Conservation (phyloP, 2,329 filamentous ascomycete genomes). For the Hymenoscyphus linearis region DNA sequence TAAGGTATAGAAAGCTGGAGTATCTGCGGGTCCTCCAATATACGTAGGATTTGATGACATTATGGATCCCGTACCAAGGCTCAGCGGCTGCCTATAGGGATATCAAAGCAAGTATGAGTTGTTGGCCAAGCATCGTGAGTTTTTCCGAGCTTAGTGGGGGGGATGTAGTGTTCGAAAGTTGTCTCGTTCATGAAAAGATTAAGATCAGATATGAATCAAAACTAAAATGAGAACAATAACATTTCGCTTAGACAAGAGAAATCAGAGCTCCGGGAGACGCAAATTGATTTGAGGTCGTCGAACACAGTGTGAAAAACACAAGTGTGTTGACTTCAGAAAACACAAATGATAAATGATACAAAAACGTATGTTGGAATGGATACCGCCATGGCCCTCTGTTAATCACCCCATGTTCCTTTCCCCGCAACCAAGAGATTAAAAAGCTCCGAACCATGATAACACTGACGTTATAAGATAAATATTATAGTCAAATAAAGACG, state of each 20-base stretch:
- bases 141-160: background rate
- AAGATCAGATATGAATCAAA: background rate
- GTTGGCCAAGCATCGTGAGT: background rate
- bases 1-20: background rate
- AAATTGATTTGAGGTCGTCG: background rate
- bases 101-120: background rate
- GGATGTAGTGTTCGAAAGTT: background rate
- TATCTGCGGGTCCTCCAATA: background rate
- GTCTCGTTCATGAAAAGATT: background rate
- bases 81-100: background rate
- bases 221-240: background rate
- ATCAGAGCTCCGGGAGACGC: too few species aligned
- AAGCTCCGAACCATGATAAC: background rate
- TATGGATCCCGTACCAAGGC: background rate
- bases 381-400: background rate
- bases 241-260: background rate
- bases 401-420: background rate
- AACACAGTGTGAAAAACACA: background rate
- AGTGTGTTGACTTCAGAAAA: background rate
- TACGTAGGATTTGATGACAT: background rate
- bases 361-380: background rate
- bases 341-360: background rate
- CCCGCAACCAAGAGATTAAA: background rate
- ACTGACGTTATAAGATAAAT: background rate
- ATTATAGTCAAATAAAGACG: background rate